phyloP scores from a whole-genome alignment of 805 yeast genomes.

The Cyberlindnera mississippiensis region DNA sequence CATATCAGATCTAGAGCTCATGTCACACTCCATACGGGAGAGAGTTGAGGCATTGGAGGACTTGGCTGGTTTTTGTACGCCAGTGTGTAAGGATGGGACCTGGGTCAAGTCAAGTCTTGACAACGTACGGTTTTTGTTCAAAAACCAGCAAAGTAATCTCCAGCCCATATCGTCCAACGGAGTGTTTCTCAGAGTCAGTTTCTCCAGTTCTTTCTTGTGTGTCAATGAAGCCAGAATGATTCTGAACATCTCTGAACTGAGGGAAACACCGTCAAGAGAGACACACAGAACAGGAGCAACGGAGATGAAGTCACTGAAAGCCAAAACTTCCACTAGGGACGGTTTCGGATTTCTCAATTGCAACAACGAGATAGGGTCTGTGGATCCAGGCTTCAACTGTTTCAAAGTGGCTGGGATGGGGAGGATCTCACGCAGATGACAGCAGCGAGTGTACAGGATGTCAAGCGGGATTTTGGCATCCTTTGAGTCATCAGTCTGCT shows the following conservation, averaged over 20 bases:
- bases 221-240: constrained; percentile 62
- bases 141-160: constrained; percentile 74
- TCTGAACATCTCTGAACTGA: constrained; percentile 73
- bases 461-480: constrained; percentile 47
- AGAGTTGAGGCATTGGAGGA: constrained; percentile 28
- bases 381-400: constrained; percentile 69
- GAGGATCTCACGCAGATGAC: constrained; percentile 85
- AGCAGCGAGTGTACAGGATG: constrained; percentile 82
- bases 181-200: constrained; percentile 75
- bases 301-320: constrained; percentile 83
- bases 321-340: constrained; percentile 78
- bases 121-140: constrained; percentile 57
- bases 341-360: constrained; percentile 85
- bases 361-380: constrained; percentile 75
- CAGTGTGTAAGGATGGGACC: constrained; percentile 33
- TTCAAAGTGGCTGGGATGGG: constrained; percentile 89
- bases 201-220: constrained; percentile 59
- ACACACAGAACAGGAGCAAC: constrained; percentile 79
- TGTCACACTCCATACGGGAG: constrained; percentile 35
- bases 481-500: constrained; percentile 14
- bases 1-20: constrained; percentile 55
- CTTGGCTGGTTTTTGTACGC: constrained; percentile 37
- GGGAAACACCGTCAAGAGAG: constrained; percentile 72
- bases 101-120: constrained; percentile 66
- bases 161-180: constrained; percentile 74